phyloP scores from a whole-genome alignment of 2,329 filamentous ascomycete genomes.

The Leptographium procerum region DNA sequence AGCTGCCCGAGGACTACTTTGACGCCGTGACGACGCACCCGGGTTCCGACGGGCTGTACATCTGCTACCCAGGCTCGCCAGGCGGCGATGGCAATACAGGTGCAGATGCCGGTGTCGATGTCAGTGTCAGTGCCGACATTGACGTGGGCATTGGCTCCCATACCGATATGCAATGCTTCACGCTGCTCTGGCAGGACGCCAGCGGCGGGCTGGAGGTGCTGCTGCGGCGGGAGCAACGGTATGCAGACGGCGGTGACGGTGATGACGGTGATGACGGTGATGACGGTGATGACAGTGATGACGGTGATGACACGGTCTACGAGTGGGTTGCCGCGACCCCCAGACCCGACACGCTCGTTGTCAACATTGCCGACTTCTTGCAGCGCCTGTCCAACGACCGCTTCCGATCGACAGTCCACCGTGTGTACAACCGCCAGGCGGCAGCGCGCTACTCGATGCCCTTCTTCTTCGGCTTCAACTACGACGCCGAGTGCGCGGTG shows the following conservation, averaged over 20 bases:
- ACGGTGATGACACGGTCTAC: conserved; percentile 18
- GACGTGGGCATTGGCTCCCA: conserved; percentile 35
- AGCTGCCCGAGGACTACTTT: conserved; percentile 22
- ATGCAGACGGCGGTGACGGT: neutral
- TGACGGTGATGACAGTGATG: conserved; percentile 7
- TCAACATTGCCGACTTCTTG: conserved; percentile 42
- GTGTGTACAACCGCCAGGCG: conserved; percentile 31
- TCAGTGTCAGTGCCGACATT: neutral
- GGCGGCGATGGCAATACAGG: conserved; percentile 12
- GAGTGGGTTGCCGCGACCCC: conserved; percentile 29
- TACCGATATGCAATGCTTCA: conserved; percentile 37
- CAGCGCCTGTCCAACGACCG: conserved; percentile 38
- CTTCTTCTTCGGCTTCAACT: conserved; percentile 42
- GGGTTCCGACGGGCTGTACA: conserved; percentile 16
- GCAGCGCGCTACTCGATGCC: conserved; percentile 40
- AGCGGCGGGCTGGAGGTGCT: conserved; percentile 31
- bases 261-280: conserved; percentile 22
- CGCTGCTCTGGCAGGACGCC: conserved; percentile 35
- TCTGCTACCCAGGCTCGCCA: conserved; percentile 13
- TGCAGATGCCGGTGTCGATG: too few relatives aligned
- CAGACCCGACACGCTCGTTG: conserved; percentile 34
- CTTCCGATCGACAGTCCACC: conserved; percentile 36
- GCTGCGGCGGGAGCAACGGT: neutral
- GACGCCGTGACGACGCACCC: conserved; percentile 26
- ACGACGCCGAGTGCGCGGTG: conserved; percentile 30